Evolutionary conservation across 2,329 filamentous ascomycete species (phyloP), one percentile per base, ranked within the genome.

Genomic region (Colletotrichum noveboracense): DNA sequence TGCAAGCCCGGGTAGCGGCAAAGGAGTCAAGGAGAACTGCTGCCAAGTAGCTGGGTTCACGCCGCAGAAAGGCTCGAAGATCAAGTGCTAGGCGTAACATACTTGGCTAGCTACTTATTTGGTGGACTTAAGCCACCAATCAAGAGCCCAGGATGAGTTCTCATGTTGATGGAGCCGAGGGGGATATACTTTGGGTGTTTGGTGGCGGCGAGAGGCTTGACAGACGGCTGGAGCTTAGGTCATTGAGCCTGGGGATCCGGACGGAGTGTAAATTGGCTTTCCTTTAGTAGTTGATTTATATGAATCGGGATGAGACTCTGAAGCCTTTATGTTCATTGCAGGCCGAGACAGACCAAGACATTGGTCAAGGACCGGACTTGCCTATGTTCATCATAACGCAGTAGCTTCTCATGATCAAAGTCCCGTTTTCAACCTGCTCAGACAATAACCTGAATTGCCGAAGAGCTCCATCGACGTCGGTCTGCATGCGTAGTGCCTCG

Each of bases 101-200:
- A 0, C 3, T 6, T 13, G n/a, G n/a, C 0, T 0, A 21, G 0
- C n/a, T 13, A 48, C 18, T n/a, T 1, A 9, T 0, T 0, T 9
- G 16, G 16, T 10, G 36, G 8, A 36, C 0, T 14, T 4, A 36
- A 1, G 34, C 34, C 34, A 36, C 34, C 34, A 36, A 36, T 0
- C 0, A 34, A 36, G 13, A 36, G 13, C 13, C 0, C 34, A 14
- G 0, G 13, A 36, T 36, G 34, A 14, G 34, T 36, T 36, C 34
- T 14, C 34, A 36, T 36, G 34, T 18, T 38, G 36, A 38, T 38
- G 4, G 14, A 38, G 36, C 8, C 5, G 36, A 38, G 0, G 5
- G 16, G 16, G 16, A 18, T 38, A 38, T 38, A 1, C 1, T 38
- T 16, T 18, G 36, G 16, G 36, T 38, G 8, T 1, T 38, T 38